A percentile compares a stretch with the other conserved stretches of the same genome.
These are phyloP conservation scores for Sicyos edulis DNA, from an alignment of 306 rosid genomes.

Conservation along the genomic window DNA sequence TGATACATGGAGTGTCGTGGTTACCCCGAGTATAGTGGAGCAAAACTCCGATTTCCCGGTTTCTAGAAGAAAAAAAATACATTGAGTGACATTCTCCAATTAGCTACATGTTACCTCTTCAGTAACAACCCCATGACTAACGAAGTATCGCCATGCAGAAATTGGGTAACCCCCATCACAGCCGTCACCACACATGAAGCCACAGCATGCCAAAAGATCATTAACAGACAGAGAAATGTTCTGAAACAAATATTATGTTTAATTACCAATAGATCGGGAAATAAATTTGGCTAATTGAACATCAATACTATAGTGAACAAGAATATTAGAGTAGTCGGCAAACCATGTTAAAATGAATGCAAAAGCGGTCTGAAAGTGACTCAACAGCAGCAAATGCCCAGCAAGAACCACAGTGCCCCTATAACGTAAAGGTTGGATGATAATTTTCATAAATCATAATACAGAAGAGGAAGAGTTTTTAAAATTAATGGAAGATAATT, in stretches of 20 bases:
- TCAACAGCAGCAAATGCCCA: conserved; percentile 99
- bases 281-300: not conserved
- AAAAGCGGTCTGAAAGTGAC: conserved; percentile 83
- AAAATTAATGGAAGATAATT: conserved; percentile 17
- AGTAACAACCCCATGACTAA: conserved; percentile 81
- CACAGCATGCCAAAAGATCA: conserved; percentile 90
- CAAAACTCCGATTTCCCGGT: too few relatives aligned
- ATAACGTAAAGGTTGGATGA: conserved; percentile 25
- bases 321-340: conserved; percentile 17
- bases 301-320: conserved; percentile 2
- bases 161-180: conserved; percentile 83
- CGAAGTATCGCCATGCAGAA: conserved; percentile 70
- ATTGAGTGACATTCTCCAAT: not conserved
- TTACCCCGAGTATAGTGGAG: too few relatives aligned
- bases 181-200: conserved; percentile 84
- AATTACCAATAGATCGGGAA: conserved; percentile 21
- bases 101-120: conserved; percentile 57
- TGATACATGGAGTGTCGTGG: not conserved
- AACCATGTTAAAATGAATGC: conserved; percentile 65
- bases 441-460: conserved; percentile 13
- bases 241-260: conserved; percentile 41
- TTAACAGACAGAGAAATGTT: conserved; percentile 76
- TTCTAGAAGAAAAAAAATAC: not conserved
- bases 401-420: conserved; percentile 99
- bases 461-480: not conserved